Conservation (phyloP, 1,139 yeast genomes). For the Taphrina wiesneri region DNA sequence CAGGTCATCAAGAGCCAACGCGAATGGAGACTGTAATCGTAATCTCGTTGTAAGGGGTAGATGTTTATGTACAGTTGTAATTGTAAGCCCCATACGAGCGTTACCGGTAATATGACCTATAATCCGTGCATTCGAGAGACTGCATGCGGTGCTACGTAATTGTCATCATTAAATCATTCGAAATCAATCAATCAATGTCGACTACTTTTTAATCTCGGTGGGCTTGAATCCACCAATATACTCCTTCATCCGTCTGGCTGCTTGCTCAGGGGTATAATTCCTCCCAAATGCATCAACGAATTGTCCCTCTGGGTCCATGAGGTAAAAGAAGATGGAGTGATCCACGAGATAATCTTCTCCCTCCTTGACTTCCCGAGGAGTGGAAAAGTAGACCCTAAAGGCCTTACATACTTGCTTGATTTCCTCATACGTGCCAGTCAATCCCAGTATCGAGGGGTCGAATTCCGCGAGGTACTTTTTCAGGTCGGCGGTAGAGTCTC, state of each 20-base stretch:
- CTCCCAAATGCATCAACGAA: slow-evolving; percentile 93
- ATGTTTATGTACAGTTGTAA: not conserved
- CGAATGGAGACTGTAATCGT: too few species aligned
- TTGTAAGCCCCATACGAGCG: too few species aligned
- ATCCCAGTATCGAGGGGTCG: slow-evolving; percentile 82
- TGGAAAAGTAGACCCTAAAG: slow-evolving; percentile 90
- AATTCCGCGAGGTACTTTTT: slow-evolving; percentile 55
- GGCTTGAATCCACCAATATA: slow-evolving; percentile 51
- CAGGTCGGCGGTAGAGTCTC: slow-evolving; percentile 78
- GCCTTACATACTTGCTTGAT: slow-evolving; percentile 81
- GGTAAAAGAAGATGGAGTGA: slow-evolving; percentile 91
- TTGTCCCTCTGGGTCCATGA: slow-evolving; percentile 96
- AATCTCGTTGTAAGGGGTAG: not conserved
- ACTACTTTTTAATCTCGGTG: slow-evolving; percentile 6
- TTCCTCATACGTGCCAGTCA: slow-evolving; percentile 86
- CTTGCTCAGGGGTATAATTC: slow-evolving; percentile 76
- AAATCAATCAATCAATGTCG: not conserved
- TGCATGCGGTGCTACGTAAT: too few species aligned
- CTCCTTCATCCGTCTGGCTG: slow-evolving; percentile 72
- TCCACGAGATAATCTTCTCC: slow-evolving; percentile 97
- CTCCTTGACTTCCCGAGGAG: slow-evolving; percentile 82
- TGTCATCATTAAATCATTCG: not conserved
- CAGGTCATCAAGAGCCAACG: too few species aligned
- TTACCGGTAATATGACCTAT: too few species aligned
- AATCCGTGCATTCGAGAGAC: too few species aligned